phyloP scores from a whole-genome alignment of 345 rosid genomes.

The Kernera saxatilis region DNA sequence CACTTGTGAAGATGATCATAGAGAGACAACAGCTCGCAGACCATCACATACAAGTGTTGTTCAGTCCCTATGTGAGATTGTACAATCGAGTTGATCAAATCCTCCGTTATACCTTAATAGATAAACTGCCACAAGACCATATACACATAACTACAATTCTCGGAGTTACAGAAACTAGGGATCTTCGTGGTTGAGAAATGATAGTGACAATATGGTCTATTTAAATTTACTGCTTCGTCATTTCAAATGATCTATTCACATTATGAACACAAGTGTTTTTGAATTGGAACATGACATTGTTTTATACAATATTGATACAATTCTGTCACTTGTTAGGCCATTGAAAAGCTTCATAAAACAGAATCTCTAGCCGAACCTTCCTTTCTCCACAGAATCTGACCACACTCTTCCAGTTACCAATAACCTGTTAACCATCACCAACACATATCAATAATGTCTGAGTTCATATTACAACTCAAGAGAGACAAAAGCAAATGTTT shows the following conservation, averaged over 20 bases:
- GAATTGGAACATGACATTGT: too few species aligned
- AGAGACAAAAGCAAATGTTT: neutral
- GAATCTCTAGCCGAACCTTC: conserved; percentile 16
- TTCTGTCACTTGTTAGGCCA: neutral
- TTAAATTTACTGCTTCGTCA: neutral
- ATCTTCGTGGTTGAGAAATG: neutral
- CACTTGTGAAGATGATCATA: too few species aligned
- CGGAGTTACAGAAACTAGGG: neutral
- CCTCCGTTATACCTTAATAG: too few species aligned
- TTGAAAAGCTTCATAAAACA: conserved; percentile 6
- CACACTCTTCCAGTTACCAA: conserved; percentile 17
- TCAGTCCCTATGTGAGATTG: too few species aligned
- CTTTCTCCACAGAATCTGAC: neutral
- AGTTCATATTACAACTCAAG: neutral
- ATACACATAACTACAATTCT: too few species aligned
- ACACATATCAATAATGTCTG: neutral
- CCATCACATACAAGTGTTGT: too few species aligned
- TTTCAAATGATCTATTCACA: neutral
- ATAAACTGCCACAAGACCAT: too few species aligned
- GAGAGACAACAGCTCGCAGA: too few species aligned
- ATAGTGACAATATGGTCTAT: too few species aligned
- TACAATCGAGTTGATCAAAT: too few species aligned
- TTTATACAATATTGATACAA: too few species aligned
- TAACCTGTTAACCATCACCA: conserved; percentile 11
- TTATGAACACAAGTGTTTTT: neutral